Evolutionary conservation across 192 early-diverging fungal species (phyloP).

Genomic region (Linnemannia elongata): DNA sequence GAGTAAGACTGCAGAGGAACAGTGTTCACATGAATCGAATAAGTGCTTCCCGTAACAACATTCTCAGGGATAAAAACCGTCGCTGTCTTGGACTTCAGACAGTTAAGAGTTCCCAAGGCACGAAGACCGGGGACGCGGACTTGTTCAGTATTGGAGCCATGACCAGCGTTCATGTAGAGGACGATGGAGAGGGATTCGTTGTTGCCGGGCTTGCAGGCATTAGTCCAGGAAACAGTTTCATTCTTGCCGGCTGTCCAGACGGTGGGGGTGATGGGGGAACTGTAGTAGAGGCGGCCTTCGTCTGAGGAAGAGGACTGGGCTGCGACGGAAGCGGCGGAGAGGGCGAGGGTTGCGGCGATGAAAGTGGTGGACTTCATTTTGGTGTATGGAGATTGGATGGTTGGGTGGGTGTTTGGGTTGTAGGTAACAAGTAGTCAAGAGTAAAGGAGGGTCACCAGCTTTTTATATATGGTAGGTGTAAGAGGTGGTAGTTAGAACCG

Average conservation of each 20-base stretch:
- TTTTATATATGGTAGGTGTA: not conserved
- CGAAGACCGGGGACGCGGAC: slow-evolving; percentile 15
- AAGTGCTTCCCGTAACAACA: not conserved
- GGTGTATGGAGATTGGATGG: not conserved
- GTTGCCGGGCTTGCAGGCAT: slow-evolving; percentile 16
- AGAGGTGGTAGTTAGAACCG: slow-evolving; percentile 2
- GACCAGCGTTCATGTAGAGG: slow-evolving; percentile 13
- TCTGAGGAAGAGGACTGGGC: slow-evolving; percentile 23
- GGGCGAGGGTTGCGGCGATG: not conserved
- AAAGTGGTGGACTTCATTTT: slow-evolving; percentile 10
- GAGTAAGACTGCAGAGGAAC: slow-evolving; percentile 30
- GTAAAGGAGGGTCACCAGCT: not conserved
- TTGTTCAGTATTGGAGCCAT: not conserved
- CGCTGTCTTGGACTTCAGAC: slow-evolving; percentile 12
- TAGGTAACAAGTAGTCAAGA: not conserved
- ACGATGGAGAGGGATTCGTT: slow-evolving; percentile 5
- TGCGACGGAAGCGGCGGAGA: not conserved
- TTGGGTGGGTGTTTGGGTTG: not conserved
- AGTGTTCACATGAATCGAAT: slow-evolving; percentile 17
- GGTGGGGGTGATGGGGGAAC: slow-evolving; percentile 8
- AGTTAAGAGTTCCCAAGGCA: slow-evolving; percentile 11
- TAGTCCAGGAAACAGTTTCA: slow-evolving; percentile 22
- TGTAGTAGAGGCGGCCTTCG: slow-evolving; percentile 29
- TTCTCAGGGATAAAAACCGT: not conserved
- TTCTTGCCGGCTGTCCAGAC: slow-evolving; percentile 29